A percentile compares a stretch with the other conserved stretches of the same genome.
Evolutionary conservation across 2,329 filamentous ascomycete genomes (phyloP).

Genomic region (Huntiella abstrusa): DNA sequence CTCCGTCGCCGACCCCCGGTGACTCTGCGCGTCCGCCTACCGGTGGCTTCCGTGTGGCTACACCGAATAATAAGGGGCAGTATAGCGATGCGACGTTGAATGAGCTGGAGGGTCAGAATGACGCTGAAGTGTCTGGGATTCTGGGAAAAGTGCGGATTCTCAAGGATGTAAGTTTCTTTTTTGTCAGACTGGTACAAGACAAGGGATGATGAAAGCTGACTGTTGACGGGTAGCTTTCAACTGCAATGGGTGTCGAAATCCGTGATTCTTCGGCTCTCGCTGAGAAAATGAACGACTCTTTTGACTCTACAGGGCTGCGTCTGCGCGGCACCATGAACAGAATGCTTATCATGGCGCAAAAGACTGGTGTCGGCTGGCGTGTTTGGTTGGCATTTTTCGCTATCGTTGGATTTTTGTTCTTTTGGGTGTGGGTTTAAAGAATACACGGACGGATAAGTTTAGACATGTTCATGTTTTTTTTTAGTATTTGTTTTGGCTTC

Average conservation of each 20-base stretch:
- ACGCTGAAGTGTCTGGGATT: slow-evolving; percentile 75
- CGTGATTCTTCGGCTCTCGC: slow-evolving; percentile 72
- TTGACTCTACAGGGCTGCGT: slow-evolving; percentile 65
- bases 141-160: slow-evolving; percentile 74
- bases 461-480: too few species aligned
- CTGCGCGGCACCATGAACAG: slow-evolving; percentile 87
- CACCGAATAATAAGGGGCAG: slow-evolving; percentile 65
- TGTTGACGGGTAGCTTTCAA: slow-evolving; percentile 45
- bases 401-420: slow-evolving; percentile 64
- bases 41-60: slow-evolving; percentile 42
- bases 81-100: slow-evolving; percentile 84
- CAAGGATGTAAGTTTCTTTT: slow-evolving; percentile 51
- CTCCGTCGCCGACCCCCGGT: slow-evolving; percentile 4
- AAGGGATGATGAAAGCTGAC: not conserved
- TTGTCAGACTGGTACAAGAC: not conserved
- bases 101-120: slow-evolving; percentile 91
- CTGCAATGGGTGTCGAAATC: slow-evolving; percentile 90
- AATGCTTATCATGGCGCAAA: slow-evolving; percentile 90
- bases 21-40: slow-evolving; percentile 9
- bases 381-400: slow-evolving; percentile 83
- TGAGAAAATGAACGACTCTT: slow-evolving; percentile 90
- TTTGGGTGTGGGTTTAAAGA: slow-evolving; percentile 67
- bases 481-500: not conserved
- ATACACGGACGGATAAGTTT: not conserved
- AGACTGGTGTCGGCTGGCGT: slow-evolving; percentile 88